These are phyloP conservation scores for Rhizoctonia solani DNA, from an alignment of 1,284 basidiomycete species.

Conservation along the genomic window DNA sequence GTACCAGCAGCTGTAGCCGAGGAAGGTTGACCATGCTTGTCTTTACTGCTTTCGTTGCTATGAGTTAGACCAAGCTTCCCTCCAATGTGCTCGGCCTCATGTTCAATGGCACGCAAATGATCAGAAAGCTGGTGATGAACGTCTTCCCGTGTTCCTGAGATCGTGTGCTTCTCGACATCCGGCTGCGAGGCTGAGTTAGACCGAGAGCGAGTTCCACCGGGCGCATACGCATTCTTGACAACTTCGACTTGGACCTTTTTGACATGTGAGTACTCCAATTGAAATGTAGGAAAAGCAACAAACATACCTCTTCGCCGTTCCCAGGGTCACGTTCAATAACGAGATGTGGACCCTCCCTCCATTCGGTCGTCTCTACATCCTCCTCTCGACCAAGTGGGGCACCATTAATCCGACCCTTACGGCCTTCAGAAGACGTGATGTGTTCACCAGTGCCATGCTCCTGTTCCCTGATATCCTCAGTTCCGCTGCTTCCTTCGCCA, in stretches of 20 bases:
- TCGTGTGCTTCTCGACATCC: not conserved
- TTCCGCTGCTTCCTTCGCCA: slow-evolving; percentile 35
- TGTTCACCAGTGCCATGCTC: slow-evolving; percentile 42
- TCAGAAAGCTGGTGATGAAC: slow-evolving; percentile 13
- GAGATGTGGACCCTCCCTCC: slow-evolving; percentile 69
- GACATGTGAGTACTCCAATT: slow-evolving; percentile 16
- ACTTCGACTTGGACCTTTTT: slow-evolving; percentile 65
- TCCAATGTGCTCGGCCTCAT: slow-evolving; percentile 17
- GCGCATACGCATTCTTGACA: slow-evolving; percentile 51
- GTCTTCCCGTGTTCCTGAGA: slow-evolving; percentile 7
- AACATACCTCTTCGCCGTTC: slow-evolving; percentile 66
- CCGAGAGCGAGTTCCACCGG: not conserved
- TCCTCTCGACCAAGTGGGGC: slow-evolving; percentile 34
- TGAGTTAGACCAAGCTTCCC: slow-evolving; percentile 18
- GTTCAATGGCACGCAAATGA: slow-evolving; percentile 3
- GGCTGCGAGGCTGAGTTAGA: not conserved
- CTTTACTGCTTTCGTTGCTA: not conserved
- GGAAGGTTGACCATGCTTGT: not conserved
- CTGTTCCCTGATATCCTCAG: slow-evolving; percentile 40
- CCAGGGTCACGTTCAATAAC: slow-evolving; percentile 63
- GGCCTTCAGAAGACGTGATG: slow-evolving; percentile 46
- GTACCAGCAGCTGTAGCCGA: not conserved
- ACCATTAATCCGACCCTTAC: slow-evolving; percentile 43
- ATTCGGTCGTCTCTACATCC: slow-evolving; percentile 51
- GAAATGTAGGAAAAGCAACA: slow-evolving; percentile 32